These are phyloP conservation scores for Aspergillus aculeatus DNA, from an alignment of 2,329 filamentous ascomycete genomes.

Conservation along the genomic window DNA sequence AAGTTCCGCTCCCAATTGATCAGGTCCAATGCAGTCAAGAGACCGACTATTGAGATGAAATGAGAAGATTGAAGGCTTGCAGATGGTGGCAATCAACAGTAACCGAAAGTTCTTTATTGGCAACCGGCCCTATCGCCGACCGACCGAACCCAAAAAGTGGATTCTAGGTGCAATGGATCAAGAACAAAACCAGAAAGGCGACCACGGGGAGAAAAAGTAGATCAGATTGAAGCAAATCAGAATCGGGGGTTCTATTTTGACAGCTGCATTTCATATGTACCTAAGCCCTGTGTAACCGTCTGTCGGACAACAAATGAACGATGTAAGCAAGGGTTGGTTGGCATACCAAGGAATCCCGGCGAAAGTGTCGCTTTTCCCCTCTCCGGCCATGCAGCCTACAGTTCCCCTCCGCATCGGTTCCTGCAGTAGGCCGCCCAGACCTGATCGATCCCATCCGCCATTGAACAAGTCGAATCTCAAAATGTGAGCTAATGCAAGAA, in stretches of 20 bases:
- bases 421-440: constrained; percentile 37
- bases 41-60: constrained; percentile 3
- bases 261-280: constrained; percentile 10
- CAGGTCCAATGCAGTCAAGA: neutral
- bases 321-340: constrained; percentile 14
- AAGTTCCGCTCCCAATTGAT: neutral
- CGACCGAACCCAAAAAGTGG: neutral
- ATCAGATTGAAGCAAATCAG: constrained; percentile 5
- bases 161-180: neutral
- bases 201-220: neutral
- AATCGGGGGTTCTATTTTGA: constrained; percentile 4
- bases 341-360: constrained; percentile 6
- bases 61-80: constrained; percentile 5
- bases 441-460: constrained; percentile 20
- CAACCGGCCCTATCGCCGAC: neutral
- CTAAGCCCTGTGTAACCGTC: constrained; percentile 6
- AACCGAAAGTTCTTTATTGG: constrained; percentile 1
- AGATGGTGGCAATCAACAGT: constrained; percentile 2
- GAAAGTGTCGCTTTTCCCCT: constrained; percentile 6
- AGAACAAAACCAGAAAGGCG: neutral
- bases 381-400: constrained; percentile 16
- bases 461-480: constrained; percentile 24
- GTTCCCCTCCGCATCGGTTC: constrained; percentile 32
- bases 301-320: constrained; percentile 6
- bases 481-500: constrained; percentile 9